These are phyloP conservation scores for Arthrobotrys entomopaga DNA, from an alignment of 2,329 filamentous ascomycete genomes.

Conservation along the genomic window DNA sequence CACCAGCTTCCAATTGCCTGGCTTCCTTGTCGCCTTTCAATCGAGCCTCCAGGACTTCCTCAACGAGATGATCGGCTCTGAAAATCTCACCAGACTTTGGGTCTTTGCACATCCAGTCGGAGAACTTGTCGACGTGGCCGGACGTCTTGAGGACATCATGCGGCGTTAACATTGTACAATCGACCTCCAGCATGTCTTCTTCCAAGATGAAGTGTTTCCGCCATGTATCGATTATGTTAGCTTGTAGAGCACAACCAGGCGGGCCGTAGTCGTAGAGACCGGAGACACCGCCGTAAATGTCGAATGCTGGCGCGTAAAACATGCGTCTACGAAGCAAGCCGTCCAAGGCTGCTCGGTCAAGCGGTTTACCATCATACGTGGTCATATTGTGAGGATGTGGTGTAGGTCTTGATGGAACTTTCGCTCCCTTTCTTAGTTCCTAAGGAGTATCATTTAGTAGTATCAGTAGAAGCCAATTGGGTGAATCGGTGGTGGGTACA, in stretches of 20 bases:
- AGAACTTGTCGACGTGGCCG: conserved; percentile 97
- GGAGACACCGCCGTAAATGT: conserved; percentile 89
- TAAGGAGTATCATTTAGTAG: too few relatives aligned
- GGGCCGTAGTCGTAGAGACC: conserved; percentile 95
- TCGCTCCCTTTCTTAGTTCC: too few relatives aligned
- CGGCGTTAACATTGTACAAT: conserved; percentile 93
- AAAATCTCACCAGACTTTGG: conserved; percentile 97
- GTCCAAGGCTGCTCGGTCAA: conserved; percentile 84
- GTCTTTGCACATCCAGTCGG: conserved; percentile 99
- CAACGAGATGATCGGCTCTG: conserved; percentile 93
- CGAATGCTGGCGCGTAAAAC: conserved; percentile 96
- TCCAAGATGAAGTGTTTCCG: conserved; percentile 91
- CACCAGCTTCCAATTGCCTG: conserved; percentile 75
- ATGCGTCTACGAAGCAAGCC: conserved; percentile 85
- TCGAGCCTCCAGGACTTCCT: conserved; percentile 87
- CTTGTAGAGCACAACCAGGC: conserved; percentile 83
- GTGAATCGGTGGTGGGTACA: not conserved
- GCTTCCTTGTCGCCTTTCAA: conserved; percentile 93
- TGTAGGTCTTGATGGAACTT: too few relatives aligned
- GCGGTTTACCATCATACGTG: conserved; percentile 87
- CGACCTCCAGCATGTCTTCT: conserved; percentile 95
- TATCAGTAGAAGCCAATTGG: too few relatives aligned
- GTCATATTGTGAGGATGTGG: conserved; percentile 65
- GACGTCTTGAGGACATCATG: conserved; percentile 93
- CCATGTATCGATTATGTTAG: conserved; percentile 89